phyloP scores from a whole-genome alignment of 805 yeast genomes.

The Wickerhamiella siamensis region DNA sequence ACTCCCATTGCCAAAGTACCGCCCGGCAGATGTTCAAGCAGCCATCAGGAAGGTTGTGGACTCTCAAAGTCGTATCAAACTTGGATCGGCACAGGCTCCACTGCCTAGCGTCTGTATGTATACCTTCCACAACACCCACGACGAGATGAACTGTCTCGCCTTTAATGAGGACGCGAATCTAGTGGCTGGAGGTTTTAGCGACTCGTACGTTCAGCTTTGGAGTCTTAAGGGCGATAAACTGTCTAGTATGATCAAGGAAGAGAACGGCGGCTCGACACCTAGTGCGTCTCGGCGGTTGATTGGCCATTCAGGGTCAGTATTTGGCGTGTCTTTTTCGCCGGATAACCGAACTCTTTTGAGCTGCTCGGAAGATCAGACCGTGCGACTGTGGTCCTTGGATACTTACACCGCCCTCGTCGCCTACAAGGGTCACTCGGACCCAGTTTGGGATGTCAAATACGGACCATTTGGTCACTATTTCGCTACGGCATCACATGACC shows the following conservation, averaged over 20 bases:
- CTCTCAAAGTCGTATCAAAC: constrained; percentile 54
- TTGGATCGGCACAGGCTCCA: constrained; percentile 52
- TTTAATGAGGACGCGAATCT: constrained; percentile 78
- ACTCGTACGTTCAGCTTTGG: constrained; percentile 83
- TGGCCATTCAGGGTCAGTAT: constrained; percentile 93
- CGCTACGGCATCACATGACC: constrained; percentile 96
- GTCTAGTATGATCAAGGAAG: constrained; percentile 25
- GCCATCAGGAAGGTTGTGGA: constrained; percentile 72
- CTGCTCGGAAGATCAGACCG: constrained; percentile 83
- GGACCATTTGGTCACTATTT: constrained; percentile 94
- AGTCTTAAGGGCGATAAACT: constrained; percentile 82
- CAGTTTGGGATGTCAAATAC: constrained; percentile 94
- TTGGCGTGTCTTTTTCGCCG: constrained; percentile 80
- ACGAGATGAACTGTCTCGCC: constrained; percentile 70
- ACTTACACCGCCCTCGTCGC: constrained; percentile 77
- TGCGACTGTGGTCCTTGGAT: constrained; percentile 85
- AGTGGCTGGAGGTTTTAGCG: constrained; percentile 91
- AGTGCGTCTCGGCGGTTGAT: constrained; percentile 38
- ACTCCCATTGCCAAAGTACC: constrained; percentile 76
- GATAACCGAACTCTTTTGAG: constrained; percentile 71
- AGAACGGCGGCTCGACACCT: constrained; percentile 12
- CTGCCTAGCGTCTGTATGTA: constrained; percentile 96
- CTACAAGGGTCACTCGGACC: constrained; percentile 93
- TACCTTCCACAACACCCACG: constrained; percentile 90
- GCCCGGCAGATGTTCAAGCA: constrained; percentile 62